Base-by-base conservation (phyloP, 2,329 filamentous ascomycete genomes). In the Teratosphaeria epicoccoides region DNA sequence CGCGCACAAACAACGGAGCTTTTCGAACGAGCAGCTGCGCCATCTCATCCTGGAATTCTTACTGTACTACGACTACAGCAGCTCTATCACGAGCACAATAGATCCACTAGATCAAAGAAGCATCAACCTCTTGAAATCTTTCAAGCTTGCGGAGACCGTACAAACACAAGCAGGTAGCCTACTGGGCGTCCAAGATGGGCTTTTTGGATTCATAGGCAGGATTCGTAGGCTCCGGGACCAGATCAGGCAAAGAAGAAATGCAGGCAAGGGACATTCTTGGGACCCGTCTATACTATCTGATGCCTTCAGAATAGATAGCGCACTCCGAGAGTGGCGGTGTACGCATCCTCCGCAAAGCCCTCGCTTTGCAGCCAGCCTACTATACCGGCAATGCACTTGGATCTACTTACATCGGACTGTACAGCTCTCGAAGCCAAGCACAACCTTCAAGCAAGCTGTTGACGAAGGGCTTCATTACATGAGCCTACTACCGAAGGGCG, bases 111-210 rank as follows among this genome's bases (percentile, higher is more conserved):
- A 65, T 53, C 44, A 57, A 24, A 73, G 76, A 47, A 73, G 74
- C 11, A 74, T 75, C 5, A 68, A 77, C n/a, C 71, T 76, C 14
- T 73, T 78, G 59, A 73, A 74, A 24, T 74, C 78, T 49, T 74
- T 80, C 62, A 70, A 71, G 14, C 68, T 80, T 2, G 78, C 78
- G 1, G 68, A 72, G 24, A 80, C 77, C 60, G 73, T 77, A 25
- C 76, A 78, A 49, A 73, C 76, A 1, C 73, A 78, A 57, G 77
- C 76, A 2, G 78, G 76, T 7, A 75, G 72, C n/a, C 74, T 95
- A 4, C 74, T 95, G 5, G 89, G 89, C 22, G 84, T 95, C 24
- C 82, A 85, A 40, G 88, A 95, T 61, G 87, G 87, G 1, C 73
- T 95, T 1, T 89, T 95, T 64, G 77, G 79, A 28, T 83, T 86